phyloP scores from a whole-genome alignment of 345 rosid species.

The Acer saccharum region DNA sequence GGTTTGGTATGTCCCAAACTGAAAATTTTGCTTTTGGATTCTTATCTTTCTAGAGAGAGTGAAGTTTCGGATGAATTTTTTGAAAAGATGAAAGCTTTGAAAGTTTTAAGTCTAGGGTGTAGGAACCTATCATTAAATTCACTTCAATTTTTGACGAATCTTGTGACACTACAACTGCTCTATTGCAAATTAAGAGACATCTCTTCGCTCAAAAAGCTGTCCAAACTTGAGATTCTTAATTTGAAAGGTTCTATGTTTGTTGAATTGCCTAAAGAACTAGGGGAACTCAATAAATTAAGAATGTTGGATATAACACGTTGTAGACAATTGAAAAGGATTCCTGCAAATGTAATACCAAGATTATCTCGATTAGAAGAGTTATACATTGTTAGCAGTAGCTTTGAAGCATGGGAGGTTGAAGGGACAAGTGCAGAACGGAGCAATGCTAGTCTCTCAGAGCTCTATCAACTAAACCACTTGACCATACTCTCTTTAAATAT shows the following conservation, averaged over 20 bases:
- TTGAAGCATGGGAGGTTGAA: background rate
- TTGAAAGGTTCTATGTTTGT: background rate
- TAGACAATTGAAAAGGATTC: background rate
- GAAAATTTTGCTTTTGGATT: background rate
- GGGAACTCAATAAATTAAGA: conserved; percentile 8
- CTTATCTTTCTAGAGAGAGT: too few relatives aligned
- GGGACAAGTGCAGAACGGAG: background rate
- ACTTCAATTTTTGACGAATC: background rate
- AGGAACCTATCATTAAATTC: background rate
- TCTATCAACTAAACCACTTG: background rate
- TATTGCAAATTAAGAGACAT: background rate
- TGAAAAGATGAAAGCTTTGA: background rate
- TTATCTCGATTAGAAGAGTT: background rate
- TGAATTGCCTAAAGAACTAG: background rate
- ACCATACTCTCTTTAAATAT: background rate
- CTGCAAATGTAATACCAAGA: background rate
- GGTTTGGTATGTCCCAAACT: conserved; percentile 1
- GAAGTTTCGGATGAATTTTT: too few relatives aligned
- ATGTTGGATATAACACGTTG: background rate
- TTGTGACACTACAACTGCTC: background rate
- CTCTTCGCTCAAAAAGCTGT: background rate
- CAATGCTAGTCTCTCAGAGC: background rate
- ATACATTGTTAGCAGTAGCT: background rate
- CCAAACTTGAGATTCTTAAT: conserved; percentile 9
- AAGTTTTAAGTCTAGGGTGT: background rate